phyloP scores from a whole-genome alignment of 768 basidiomycete species.

The Boletus barrowsii region DNA sequence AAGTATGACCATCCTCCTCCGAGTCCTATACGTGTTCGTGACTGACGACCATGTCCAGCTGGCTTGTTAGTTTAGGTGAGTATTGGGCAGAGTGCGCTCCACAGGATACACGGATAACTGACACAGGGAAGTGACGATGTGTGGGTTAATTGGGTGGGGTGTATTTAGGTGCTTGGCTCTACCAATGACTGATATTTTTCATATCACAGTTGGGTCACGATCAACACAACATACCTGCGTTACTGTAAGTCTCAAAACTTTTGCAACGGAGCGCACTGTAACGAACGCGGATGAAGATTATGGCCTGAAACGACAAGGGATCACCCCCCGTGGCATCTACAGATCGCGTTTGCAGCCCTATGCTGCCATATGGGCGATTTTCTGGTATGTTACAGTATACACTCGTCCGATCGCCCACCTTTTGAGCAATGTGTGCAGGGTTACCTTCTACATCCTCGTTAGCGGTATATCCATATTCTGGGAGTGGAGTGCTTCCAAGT shows the following conservation, averaged over 20 bases:
- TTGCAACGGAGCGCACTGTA: conserved; percentile 33
- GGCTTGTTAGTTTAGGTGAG: conserved; percentile 64
- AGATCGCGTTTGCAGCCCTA: conserved; percentile 61
- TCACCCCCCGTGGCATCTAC: conserved; percentile 63
- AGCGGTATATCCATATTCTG: conserved; percentile 62
- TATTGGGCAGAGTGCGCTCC: background rate
- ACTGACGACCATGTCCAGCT: conserved; percentile 36
- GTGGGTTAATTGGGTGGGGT: conserved; percentile 51
- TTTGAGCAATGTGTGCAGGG: conserved; percentile 3
- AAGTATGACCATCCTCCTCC: conserved; percentile 10
- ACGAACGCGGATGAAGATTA: conserved; percentile 3
- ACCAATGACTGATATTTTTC: conserved; percentile 45
- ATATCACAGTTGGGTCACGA: conserved; percentile 56
- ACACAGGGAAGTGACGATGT: conserved; percentile 43
- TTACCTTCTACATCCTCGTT: conserved; percentile 53
- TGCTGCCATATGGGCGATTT: conserved; percentile 65
- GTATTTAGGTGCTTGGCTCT: conserved; percentile 31
- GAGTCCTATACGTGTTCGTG: conserved; percentile 13
- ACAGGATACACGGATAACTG: background rate
- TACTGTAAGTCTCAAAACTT: conserved; percentile 48
- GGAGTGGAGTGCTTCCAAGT: conserved; percentile 52
- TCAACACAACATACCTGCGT: conserved; percentile 69
- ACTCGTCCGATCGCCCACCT: conserved; percentile 6
- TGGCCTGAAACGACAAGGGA: conserved; percentile 36
- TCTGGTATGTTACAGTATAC: conserved; percentile 49